A percentile compares a stretch with the other conserved stretches of the same genome.
phyloP scores from a whole-genome alignment of 2,329 filamentous ascomycete species.

The Tolypocladium album region DNA sequence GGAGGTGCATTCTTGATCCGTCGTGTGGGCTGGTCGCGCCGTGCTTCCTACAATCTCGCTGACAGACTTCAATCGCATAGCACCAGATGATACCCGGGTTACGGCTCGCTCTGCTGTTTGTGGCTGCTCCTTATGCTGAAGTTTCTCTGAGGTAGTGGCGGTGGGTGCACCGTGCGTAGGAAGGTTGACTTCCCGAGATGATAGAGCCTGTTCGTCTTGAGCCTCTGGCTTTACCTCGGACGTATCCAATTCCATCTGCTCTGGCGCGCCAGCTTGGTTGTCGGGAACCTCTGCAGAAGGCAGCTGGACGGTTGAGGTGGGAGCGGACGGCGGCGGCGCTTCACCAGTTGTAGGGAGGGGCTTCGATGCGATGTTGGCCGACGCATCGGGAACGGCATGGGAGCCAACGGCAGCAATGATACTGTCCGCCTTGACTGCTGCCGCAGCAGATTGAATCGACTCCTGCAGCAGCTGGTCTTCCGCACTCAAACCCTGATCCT shows the following conservation, averaged over 20 bases:
- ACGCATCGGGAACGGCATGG: slow-evolving; percentile 1
- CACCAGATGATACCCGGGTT: slow-evolving; percentile 59
- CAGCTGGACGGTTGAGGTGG: not conserved
- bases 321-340: not conserved
- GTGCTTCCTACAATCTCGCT: slow-evolving; percentile 59
- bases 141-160: slow-evolving; percentile 2
- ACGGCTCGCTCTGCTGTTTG: slow-evolving; percentile 42
- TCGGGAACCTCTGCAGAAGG: slow-evolving; percentile 19
- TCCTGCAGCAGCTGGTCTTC: slow-evolving; percentile 36
- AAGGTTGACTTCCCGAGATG: slow-evolving; percentile 1
- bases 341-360: not conserved
- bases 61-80: slow-evolving; percentile 61
- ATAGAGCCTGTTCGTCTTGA: slow-evolving; percentile 4
- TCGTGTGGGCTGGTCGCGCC: slow-evolving; percentile 23
- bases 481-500: slow-evolving; percentile 11
- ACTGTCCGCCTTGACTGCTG: slow-evolving; percentile 6
- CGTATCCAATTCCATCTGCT: slow-evolving; percentile 23
- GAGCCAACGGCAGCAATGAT: slow-evolving; percentile 2
- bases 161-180: slow-evolving; percentile 5
- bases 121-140: slow-evolving; percentile 9
- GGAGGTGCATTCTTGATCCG: slow-evolving; percentile 20
- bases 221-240: slow-evolving; percentile 11
- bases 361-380: not conserved
- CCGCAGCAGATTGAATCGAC: slow-evolving; percentile 21
- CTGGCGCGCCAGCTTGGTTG: slow-evolving; percentile 20